Conservation (phyloP, 495 filamentous ascomycete genomes). For the Clohesyomyces aquaticus region DNA sequence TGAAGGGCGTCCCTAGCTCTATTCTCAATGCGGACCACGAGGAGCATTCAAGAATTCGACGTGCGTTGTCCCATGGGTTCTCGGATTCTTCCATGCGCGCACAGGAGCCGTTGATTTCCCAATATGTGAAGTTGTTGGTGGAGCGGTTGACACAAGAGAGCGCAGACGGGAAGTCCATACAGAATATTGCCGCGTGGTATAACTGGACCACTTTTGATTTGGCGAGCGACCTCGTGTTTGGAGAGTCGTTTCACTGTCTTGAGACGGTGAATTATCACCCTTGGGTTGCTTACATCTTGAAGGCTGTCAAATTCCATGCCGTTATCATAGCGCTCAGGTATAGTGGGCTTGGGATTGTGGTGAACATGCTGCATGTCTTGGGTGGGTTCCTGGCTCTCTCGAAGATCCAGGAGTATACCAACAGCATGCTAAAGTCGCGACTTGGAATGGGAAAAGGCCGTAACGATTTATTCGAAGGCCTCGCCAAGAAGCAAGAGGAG, state of each 20-base stretch:
- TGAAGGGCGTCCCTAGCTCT: slow-evolving; percentile 20
- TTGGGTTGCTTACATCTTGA: slow-evolving; percentile 40
- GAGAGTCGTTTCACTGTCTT: slow-evolving; percentile 43
- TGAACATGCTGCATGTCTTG: slow-evolving; percentile 6
- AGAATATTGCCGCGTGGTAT: slow-evolving; percentile 39
- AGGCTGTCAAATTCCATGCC: background rate
- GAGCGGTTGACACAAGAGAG: slow-evolving; percentile 17
- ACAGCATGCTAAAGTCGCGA: no score
- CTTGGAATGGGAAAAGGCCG: no score
- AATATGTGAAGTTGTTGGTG: slow-evolving; percentile 40
- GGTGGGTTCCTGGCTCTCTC: background rate
- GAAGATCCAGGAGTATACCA: no score
- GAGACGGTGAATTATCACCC: slow-evolving; percentile 39
- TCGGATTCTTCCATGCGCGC: slow-evolving; percentile 38
- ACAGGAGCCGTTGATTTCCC: slow-evolving; percentile 40
- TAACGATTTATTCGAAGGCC: slow-evolving; percentile 47
- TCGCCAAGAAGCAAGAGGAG: slow-evolving; percentile 30
- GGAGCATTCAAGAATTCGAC: slow-evolving; percentile 37
- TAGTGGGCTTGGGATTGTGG: background rate
- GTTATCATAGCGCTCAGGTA: background rate
- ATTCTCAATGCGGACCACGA: slow-evolving; percentile 33
- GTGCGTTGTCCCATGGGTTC: slow-evolving; percentile 38
- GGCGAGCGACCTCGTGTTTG: slow-evolving; percentile 42
- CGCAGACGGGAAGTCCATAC: background rate
- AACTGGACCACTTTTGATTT: slow-evolving; percentile 46